Evolutionary conservation across 2,329 filamentous ascomycete species (phyloP).

Genomic region (Nemania sp.): DNA sequence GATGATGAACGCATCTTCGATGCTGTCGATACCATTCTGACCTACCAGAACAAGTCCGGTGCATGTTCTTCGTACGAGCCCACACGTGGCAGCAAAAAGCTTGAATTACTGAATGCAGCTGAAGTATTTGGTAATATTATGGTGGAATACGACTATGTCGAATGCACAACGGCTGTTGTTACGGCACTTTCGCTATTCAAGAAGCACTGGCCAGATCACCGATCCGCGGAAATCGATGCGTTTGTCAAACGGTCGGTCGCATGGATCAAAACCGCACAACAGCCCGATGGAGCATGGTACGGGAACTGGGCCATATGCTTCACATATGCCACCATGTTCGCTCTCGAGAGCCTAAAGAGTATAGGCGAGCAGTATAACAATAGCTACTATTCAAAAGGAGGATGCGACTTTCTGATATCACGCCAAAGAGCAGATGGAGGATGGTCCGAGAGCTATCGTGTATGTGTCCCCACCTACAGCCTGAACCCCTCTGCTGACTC

Average conservation of each 20-base stretch:
- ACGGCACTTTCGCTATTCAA: slow-evolving; percentile 84
- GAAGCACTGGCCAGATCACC: slow-evolving; percentile 79
- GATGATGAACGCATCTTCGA: slow-evolving; percentile 80
- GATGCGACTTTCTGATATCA: slow-evolving; percentile 82
- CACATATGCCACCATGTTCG: slow-evolving; percentile 96
- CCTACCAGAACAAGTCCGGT: slow-evolving; percentile 86
- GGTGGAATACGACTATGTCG: slow-evolving; percentile 98
- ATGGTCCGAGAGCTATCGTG: slow-evolving; percentile 93
- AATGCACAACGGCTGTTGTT: slow-evolving; percentile 94
- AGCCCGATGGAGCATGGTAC: slow-evolving; percentile 90
- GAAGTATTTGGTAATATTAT: slow-evolving; percentile 97
- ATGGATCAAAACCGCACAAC: slow-evolving; percentile 82
- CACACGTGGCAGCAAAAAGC: slow-evolving; percentile 72
- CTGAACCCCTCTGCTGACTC: slow-evolving; percentile 5
- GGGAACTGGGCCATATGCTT: slow-evolving; percentile 98
- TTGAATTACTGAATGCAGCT: slow-evolving; percentile 90
- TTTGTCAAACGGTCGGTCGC: slow-evolving; percentile 75
- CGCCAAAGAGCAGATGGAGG: slow-evolving; percentile 88
- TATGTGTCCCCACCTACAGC: slow-evolving; percentile 38
- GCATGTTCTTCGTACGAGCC: slow-evolving; percentile 91
- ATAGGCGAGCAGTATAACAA: slow-evolving; percentile 81
- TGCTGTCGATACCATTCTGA: slow-evolving; percentile 85
- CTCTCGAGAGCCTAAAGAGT: slow-evolving; percentile 79
- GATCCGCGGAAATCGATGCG: slow-evolving; percentile 70
- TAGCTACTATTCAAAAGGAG: slow-evolving; percentile 69